These are phyloP conservation scores for Leishmania arabica DNA, from an alignment of 208 protist species.

Conservation along the genomic window DNA sequence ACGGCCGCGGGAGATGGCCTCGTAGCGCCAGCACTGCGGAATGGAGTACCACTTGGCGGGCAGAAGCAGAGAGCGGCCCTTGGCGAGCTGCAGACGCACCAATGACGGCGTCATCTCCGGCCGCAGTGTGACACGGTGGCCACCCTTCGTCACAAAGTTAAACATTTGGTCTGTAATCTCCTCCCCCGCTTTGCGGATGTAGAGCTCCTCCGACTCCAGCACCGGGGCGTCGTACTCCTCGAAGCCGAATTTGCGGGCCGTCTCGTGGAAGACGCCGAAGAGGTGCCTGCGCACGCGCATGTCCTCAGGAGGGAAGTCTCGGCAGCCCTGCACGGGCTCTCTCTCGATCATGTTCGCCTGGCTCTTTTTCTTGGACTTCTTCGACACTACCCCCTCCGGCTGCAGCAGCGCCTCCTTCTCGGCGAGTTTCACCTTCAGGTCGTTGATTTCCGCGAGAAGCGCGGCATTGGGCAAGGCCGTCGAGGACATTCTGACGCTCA, in stretches of 20 bases:
- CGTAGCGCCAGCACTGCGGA: slow-evolving; percentile 97
- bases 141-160: slow-evolving; percentile 95
- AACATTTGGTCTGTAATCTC: slow-evolving; percentile 98
- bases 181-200: slow-evolving; percentile 95
- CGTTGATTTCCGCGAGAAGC: slow-evolving; percentile 65
- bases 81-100: slow-evolving; percentile 89
- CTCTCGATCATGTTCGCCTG: slow-evolving; percentile 87
- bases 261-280: slow-evolving; percentile 89
- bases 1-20: slow-evolving; percentile 94
- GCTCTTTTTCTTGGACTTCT: slow-evolving; percentile 91
- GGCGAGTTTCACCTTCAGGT: slow-evolving; percentile 55
- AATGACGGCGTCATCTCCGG: slow-evolving; percentile 97
- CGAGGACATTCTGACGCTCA: slow-evolving; percentile 17
- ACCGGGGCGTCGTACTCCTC: slow-evolving; percentile 97
- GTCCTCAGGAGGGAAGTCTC: slow-evolving; percentile 96
- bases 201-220: slow-evolving; percentile 93
- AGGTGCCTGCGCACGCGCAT: slow-evolving; percentile 93
- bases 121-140: slow-evolving; percentile 90
- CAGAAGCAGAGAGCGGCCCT: slow-evolving; percentile 88
- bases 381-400: slow-evolving; percentile 44
- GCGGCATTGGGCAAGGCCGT: slow-evolving; percentile 34
- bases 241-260: slow-evolving; percentile 88
- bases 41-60: slow-evolving; percentile 96
- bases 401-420: slow-evolving; percentile 51
- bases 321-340: slow-evolving; percentile 93